A percentile compares a stretch with the other conserved stretches of the same genome.
phyloP scores from a whole-genome alignment of 2,329 filamentous ascomycete genomes.

The Cercospora brassicicola region DNA sequence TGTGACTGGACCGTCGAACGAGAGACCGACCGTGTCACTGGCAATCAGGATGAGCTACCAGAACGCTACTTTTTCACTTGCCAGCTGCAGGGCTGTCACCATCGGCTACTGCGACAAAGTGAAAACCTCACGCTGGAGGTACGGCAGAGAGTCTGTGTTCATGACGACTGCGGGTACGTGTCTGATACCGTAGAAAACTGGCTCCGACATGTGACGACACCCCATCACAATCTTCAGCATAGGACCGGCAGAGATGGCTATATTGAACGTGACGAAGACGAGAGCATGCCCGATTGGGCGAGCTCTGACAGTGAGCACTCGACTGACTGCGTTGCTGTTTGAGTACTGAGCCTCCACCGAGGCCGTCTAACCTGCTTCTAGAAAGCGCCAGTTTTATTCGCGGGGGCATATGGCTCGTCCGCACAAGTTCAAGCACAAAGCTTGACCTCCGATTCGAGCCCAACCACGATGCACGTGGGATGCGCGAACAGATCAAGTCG shows the following conservation, averaged over 20 bases:
- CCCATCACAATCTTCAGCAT: slow-evolving; percentile 13
- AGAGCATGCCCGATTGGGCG: not conserved
- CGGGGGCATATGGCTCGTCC: not conserved
- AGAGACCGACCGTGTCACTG: slow-evolving; percentile 4
- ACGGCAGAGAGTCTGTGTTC: slow-evolving; percentile 19
- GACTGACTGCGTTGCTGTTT: not conserved
- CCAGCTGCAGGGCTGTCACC: slow-evolving; percentile 16
- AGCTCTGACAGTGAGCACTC: slow-evolving; percentile 12
- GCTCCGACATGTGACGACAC: slow-evolving; percentile 18
- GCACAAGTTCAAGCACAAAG: not conserved
- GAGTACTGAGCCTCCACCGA: not conserved
- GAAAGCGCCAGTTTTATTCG: not conserved
- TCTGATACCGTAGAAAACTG: slow-evolving; percentile 21
- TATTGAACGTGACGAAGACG: not conserved
- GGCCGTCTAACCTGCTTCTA: slow-evolving; percentile 9
- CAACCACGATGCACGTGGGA: not conserved
- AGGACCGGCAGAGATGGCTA: not conserved
- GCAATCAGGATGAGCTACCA: not conserved
- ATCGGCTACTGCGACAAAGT: slow-evolving; percentile 15
- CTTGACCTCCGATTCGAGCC: slow-evolving; percentile 3
- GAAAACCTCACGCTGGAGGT: slow-evolving; percentile 17
- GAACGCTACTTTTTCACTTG: slow-evolving; percentile 20
- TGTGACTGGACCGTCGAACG: slow-evolving; percentile 16
- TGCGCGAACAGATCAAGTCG: slow-evolving; percentile 1
- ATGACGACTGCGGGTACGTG: slow-evolving; percentile 23